Evolutionary conservation across 371 early-diverging fungal genomes (phyloP).

Genomic region (Zychaea mexicana): DNA sequence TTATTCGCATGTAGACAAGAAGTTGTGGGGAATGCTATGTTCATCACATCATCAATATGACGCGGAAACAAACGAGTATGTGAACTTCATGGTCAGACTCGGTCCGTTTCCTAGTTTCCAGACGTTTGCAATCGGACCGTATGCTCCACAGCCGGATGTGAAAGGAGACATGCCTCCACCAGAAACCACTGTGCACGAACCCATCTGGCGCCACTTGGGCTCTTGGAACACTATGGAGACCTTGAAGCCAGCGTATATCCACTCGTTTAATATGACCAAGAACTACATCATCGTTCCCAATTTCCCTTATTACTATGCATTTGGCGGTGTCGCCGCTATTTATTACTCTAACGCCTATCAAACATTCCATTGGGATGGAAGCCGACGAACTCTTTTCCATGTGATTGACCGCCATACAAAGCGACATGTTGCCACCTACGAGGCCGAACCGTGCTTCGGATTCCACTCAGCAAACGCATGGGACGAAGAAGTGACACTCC

Average conservation of each 20-base stretch:
- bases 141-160: slow-evolving; percentile 16
- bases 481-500: slow-evolving; percentile 48
- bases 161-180: slow-evolving; percentile 22
- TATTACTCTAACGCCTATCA: slow-evolving; percentile 61
- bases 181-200: slow-evolving; percentile 32
- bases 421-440: slow-evolving; percentile 64
- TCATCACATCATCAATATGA: slow-evolving; percentile 57
- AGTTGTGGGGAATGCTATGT: slow-evolving; percentile 49
- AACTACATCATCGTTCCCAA: slow-evolving; percentile 66
- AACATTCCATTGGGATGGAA: slow-evolving; percentile 59
- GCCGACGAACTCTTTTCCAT: slow-evolving; percentile 53
- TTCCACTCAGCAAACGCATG: slow-evolving; percentile 67
- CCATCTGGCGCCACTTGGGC: slow-evolving; percentile 49
- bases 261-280: slow-evolving; percentile 64
- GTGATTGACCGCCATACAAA: slow-evolving; percentile 56
- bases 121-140: slow-evolving; percentile 33
- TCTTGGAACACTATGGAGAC: slow-evolving; percentile 43
- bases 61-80: slow-evolving; percentile 47
- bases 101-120: slow-evolving; percentile 50
- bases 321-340: slow-evolving; percentile 58
- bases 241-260: slow-evolving; percentile 58
- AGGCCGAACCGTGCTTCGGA: slow-evolving; percentile 61
- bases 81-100: slow-evolving; percentile 51
- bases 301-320: slow-evolving; percentile 62
- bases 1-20: slow-evolving; percentile 50